Percentiles rank a stretch among this genome's conserved stretches.
Evolutionary conservation across 352 stramenopile species (phyloP).

Genomic region (Phytophthora ramorum): DNA sequence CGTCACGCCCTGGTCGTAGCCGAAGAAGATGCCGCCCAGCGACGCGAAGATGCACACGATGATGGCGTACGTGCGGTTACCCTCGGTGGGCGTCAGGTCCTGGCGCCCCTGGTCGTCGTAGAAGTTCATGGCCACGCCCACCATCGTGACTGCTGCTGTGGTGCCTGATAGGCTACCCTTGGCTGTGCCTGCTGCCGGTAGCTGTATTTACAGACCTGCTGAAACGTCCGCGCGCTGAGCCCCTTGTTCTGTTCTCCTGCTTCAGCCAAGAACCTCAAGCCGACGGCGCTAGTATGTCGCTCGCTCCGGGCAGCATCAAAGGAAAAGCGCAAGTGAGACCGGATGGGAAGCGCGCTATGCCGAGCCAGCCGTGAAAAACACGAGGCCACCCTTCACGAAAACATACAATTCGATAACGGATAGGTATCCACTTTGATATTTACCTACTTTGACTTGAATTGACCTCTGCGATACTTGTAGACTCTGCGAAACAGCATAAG

Average conservation of each 20-base stretch:
- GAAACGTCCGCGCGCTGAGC: constrained; percentile 6
- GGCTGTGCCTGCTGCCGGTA: neutral
- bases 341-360: constrained; percentile 2
- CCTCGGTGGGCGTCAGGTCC: constrained; percentile 47
- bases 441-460: neutral
- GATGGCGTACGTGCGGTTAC: constrained; percentile 51
- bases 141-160: constrained; percentile 24
- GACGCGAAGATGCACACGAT: constrained; percentile 52
- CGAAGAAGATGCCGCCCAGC: constrained; percentile 49
- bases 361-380: constrained; percentile 10
- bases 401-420: neutral
- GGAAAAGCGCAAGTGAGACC: constrained; percentile 12
- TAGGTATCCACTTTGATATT: neutral
- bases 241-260: neutral
- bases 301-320: constrained; percentile 20
- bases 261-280: constrained; percentile 6
- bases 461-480: neutral
- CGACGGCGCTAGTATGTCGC: constrained; percentile 1
- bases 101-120: constrained; percentile 43
- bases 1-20: constrained; percentile 49
- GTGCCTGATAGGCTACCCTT: neutral
- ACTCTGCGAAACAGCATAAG: neutral
- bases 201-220: constrained; percentile 11
- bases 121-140: constrained; percentile 52
- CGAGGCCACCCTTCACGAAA: neutral